These are phyloP conservation scores for Naganishia vishniacii DNA, from an alignment of 768 basidiomycete genomes.

Conservation along the genomic window DNA sequence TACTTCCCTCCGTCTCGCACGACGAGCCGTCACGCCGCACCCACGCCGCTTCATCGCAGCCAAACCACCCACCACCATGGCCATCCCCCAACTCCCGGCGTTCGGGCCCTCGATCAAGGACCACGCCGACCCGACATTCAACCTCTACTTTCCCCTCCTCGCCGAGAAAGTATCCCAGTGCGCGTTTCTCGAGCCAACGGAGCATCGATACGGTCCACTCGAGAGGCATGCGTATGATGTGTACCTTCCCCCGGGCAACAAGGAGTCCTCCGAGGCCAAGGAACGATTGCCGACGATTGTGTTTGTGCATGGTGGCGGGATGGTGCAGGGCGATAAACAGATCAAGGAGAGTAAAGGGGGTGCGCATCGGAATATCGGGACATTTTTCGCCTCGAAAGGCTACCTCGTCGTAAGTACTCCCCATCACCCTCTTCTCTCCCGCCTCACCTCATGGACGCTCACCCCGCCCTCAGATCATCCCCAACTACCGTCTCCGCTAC, in stretches of 20 bases:
- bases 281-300: slow-evolving; percentile 1
- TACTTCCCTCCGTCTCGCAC: neutral
- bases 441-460: neutral
- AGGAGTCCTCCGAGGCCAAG: neutral
- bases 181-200: neutral
- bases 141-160: slow-evolving; percentile 3
- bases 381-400: slow-evolving; percentile 14
- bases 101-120: neutral
- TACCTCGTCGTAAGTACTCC: slow-evolving; percentile 10
- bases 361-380: slow-evolving; percentile 20
- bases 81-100: neutral
- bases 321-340: slow-evolving; percentile 21
- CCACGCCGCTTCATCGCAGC: neutral
- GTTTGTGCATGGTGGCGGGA: slow-evolving; percentile 24
- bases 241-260: slow-evolving; percentile 9
- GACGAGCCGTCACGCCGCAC: neutral
- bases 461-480: slow-evolving; percentile 12
- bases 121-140: slow-evolving; percentile 2
- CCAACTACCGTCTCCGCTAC: slow-evolving; percentile 23
- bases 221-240: slow-evolving; percentile 17
- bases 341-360: neutral
- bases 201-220: neutral
- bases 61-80: neutral
- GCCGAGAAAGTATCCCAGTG: neutral
- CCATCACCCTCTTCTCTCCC: neutral